A percentile compares a stretch with the other conserved stretches of the same genome.
Evolutionary conservation across 768 basidiomycete species (phyloP).

Genomic region (Suillus americanus): DNA sequence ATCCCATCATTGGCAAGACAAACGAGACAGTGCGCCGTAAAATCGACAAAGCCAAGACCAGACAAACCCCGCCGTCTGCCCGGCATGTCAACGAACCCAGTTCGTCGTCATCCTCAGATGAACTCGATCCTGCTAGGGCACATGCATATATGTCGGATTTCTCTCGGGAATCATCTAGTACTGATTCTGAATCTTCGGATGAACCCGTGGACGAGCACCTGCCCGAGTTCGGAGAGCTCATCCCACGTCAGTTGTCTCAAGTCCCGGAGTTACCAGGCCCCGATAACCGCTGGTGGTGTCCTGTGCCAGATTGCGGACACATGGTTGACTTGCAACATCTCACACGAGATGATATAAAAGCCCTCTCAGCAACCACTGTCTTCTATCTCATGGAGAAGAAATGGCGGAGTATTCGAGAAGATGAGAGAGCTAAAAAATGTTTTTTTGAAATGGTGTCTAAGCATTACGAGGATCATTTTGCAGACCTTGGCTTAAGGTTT

Average conservation of each 20-base stretch:
- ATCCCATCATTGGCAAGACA: slow-evolving; percentile 31
- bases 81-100: neutral
- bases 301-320: slow-evolving; percentile 41
- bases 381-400: slow-evolving; percentile 27
- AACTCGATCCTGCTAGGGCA: slow-evolving; percentile 15
- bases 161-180: slow-evolving; percentile 47
- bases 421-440: slow-evolving; percentile 20
- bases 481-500: slow-evolving; percentile 17
- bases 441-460: slow-evolving; percentile 25
- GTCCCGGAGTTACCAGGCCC: slow-evolving; percentile 42
- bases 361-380: slow-evolving; percentile 21
- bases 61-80: neutral
- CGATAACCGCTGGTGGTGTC: slow-evolving; percentile 55
- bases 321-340: slow-evolving; percentile 47
- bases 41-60: slow-evolving; percentile 17
- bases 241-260: slow-evolving; percentile 38
- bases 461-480: slow-evolving; percentile 27
- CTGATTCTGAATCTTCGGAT: slow-evolving; percentile 38
- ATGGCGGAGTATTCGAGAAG: slow-evolving; percentile 39
- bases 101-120: slow-evolving; percentile 24
- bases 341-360: slow-evolving; percentile 30
- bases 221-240: slow-evolving; percentile 18
- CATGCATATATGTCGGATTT: slow-evolving; percentile 56
- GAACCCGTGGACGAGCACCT: slow-evolving; percentile 22
- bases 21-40: slow-evolving; percentile 17